A percentile compares a stretch with the other conserved stretches of the same genome.
These are phyloP conservation scores for Anaeramoeba ignava DNA, from an alignment of 78 protist species.

Conservation along the genomic window DNA sequence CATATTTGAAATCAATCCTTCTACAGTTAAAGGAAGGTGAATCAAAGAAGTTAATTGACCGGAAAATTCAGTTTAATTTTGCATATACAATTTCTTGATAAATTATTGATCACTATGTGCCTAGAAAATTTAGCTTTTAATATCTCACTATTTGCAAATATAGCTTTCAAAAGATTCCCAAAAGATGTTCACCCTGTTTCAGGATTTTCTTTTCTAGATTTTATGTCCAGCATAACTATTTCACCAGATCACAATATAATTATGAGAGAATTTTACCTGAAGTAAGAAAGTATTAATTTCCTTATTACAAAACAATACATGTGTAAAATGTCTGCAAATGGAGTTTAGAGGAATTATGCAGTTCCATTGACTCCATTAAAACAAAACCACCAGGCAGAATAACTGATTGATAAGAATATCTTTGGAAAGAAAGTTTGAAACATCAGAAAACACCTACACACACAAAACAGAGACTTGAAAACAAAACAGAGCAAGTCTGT, in stretches of 20 bases:
- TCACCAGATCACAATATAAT: neutral
- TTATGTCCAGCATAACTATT: neutral
- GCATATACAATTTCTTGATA: neutral
- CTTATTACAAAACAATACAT: neutral
- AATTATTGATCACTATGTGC: neutral
- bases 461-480: neutral
- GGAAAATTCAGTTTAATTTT: neutral
- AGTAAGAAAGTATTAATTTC: neutral
- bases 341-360: neutral
- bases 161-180: neutral
- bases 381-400: neutral
- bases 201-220: neutral
- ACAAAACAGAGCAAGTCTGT: neutral
- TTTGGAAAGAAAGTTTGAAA: neutral
- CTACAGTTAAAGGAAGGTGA: neutral
- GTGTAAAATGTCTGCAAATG: neutral
- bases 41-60: neutral
- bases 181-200: neutral
- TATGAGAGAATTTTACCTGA: neutral
- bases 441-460: neutral
- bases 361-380: neutral
- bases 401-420: neutral
- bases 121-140: neutral
- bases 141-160: neutral
- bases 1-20: neutral